Evolutionary conservation across 305 asterid genomes (phyloP), one percentile per base, ranked within the genome.

Genomic region (Solanum chacoense): DNA sequence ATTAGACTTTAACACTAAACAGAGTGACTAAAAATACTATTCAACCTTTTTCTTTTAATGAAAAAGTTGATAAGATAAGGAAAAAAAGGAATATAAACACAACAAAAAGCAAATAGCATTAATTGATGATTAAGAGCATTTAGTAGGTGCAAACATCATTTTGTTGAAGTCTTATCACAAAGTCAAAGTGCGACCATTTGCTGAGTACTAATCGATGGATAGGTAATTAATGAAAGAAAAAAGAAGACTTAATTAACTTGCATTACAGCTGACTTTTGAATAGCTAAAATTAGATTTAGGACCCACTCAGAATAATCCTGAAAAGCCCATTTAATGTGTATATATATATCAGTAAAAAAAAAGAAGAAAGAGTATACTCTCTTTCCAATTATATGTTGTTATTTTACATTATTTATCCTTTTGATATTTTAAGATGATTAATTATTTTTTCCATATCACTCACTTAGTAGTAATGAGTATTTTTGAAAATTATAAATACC

Each of bases 261-360:
- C 87, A 74, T 90, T 84, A 24, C 78, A 40, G 89, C 89, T 90
- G 89, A 90, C 92, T 87, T 88, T 88, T 69, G 11, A 59, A 55
- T 81, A 3, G n/a, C 24, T 34, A 81, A 83, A 88, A 77, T 42
- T 13, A 35, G 63, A 34, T n/a, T 22, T 45, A 37, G 74, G 88
- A 18, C 86, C 86, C 74, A 37, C 80, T 87, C 11, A 13, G 59
- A 36, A 74, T 50, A 72, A 5, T 63, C 63, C 11, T 36, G 11
- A 84, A 72, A 71, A 36, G 12, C 3, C 77, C 67, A 84, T 74
- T 88, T 75, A 36, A 81, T 65, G 69, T 18, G 87, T 76, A 75
- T 55, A 65, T 9, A 63, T 37, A 37, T 10, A 37, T 24, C 91
- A 88, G 73, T 81, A 91, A 92, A 89, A 67, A 29, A 55, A 7